These are phyloP conservation scores for Colletotrichum sublineola DNA, from an alignment of 2,329 filamentous ascomycete genomes.

Conservation along the genomic window DNA sequence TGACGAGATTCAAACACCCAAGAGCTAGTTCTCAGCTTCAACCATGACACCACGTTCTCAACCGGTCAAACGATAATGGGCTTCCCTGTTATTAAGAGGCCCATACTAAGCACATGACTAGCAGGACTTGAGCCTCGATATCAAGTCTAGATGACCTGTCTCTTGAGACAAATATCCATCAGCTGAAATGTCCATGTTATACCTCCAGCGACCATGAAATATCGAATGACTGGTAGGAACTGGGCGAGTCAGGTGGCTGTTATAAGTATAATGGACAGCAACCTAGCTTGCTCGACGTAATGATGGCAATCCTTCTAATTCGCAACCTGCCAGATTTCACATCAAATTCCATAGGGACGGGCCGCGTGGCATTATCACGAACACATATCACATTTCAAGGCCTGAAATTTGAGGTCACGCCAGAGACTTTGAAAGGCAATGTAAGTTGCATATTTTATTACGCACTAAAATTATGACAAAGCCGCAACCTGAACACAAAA, in stretches of 20 bases:
- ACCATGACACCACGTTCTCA: neutral
- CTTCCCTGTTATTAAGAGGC: neutral
- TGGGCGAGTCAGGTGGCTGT: neutral
- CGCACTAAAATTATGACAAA: neutral
- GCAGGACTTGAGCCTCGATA: too few relatives aligned
- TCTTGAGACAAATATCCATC: neutral
- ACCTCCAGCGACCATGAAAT: neutral
- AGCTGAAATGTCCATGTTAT: neutral
- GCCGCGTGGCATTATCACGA: neutral
- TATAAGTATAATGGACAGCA: neutral
- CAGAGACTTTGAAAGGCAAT: neutral
- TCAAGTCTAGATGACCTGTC: neutral
- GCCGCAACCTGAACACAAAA: fast-evolving
- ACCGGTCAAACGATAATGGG: neutral
- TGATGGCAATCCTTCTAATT: neutral
- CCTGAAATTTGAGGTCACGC: too few relatives aligned
- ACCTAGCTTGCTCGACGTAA: too few relatives aligned
- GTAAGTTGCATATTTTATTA: neutral
- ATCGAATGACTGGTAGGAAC: too few relatives aligned
- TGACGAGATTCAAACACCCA: neutral
- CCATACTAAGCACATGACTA: neutral
- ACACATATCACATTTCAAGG: neutral
- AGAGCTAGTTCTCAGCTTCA: neutral
- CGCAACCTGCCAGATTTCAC: neutral
- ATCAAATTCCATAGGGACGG: neutral